These are phyloP conservation scores for Aurinia saxatilis DNA, from an alignment of 345 rosid genomes.

Conservation along the genomic window DNA sequence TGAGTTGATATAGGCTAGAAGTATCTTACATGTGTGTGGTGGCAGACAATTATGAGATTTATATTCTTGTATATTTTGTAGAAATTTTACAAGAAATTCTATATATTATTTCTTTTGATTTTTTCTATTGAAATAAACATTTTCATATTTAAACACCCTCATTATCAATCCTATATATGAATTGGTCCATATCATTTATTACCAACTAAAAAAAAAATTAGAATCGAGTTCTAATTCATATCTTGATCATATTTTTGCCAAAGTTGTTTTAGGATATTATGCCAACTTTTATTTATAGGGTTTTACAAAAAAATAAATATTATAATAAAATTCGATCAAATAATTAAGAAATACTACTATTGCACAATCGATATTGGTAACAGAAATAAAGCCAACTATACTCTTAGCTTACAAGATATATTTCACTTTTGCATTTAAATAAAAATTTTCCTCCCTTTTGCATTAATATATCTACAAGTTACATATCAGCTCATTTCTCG, in stretches of 20 bases:
- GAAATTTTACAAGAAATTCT: no score
- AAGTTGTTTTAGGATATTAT: not conserved
- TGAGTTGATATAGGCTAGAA: no score
- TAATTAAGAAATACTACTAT: not conserved
- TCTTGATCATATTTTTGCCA: not conserved
- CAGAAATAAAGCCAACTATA: slow-evolving; percentile 9
- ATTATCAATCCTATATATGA: not conserved
- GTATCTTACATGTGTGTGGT: no score
- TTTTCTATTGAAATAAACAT: no score
- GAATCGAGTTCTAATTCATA: not conserved
- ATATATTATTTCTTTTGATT: no score
- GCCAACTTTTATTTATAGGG: not conserved
- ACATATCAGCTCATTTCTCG: slow-evolving; percentile 16
- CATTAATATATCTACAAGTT: not conserved
- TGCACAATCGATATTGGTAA: slow-evolving; percentile 13
- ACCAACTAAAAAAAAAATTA: no score
- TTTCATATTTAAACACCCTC: no score
- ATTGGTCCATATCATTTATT: not conserved
- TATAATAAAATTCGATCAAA: not conserved
- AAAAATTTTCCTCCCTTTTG: no score
- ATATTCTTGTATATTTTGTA: no score
- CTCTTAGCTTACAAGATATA: slow-evolving; percentile 15
- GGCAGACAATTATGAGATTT: no score
- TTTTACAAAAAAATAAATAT: not conserved
- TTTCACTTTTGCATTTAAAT: slow-evolving; percentile 13